phyloP scores from a whole-genome alignment of 23 red algal genomes.

The Gracilaria gracilis region DNA sequence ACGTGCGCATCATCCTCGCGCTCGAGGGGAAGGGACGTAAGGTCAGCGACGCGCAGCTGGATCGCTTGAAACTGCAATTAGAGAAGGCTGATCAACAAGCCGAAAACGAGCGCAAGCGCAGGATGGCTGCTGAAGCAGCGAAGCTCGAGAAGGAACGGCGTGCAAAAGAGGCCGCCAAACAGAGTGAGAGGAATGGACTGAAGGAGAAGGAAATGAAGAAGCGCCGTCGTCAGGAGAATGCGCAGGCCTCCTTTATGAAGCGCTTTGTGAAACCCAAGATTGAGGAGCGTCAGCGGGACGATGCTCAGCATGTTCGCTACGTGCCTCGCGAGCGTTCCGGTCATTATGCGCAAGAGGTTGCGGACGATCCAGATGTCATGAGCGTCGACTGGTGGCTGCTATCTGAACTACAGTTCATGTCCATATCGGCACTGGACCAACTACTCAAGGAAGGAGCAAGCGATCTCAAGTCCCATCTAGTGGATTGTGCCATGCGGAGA shows the following conservation, averaged over 20 bases:
- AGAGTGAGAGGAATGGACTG: slow-evolving; percentile 16
- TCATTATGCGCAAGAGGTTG: slow-evolving; percentile 6
- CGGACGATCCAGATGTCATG: slow-evolving; percentile 52
- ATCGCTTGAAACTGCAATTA: slow-evolving; percentile 47
- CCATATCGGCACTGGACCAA: neutral
- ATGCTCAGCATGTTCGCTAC: neutral
- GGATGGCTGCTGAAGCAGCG: slow-evolving; percentile 14
- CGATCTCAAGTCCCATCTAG: slow-evolving; percentile 25
- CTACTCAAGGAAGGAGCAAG: neutral
- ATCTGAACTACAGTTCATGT: slow-evolving; percentile 19
- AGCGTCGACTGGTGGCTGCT: slow-evolving; percentile 54
- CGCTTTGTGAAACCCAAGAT: slow-evolving; percentile 52
- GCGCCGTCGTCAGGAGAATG: slow-evolving; percentile 31
- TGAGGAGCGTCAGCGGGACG: neutral
- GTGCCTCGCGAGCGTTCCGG: neutral
- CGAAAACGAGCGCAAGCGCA: slow-evolving; percentile 27
- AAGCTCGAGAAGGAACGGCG: slow-evolving; percentile 31
- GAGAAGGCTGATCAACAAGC: slow-evolving; percentile 66
- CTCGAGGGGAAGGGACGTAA: slow-evolving; percentile 58
- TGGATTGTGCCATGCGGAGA: slow-evolving; percentile 18
- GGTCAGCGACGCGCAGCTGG: slow-evolving; percentile 20
- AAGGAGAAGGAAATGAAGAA: slow-evolving; percentile 38
- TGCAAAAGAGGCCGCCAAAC: neutral
- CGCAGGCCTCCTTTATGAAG: slow-evolving; percentile 65
- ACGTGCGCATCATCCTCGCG: slow-evolving; percentile 51